Evolutionary conservation across 192 early-diverging fungal species (phyloP), one percentile per base, ranked within the genome.

Genomic region (Gonapodya sp.): DNA sequence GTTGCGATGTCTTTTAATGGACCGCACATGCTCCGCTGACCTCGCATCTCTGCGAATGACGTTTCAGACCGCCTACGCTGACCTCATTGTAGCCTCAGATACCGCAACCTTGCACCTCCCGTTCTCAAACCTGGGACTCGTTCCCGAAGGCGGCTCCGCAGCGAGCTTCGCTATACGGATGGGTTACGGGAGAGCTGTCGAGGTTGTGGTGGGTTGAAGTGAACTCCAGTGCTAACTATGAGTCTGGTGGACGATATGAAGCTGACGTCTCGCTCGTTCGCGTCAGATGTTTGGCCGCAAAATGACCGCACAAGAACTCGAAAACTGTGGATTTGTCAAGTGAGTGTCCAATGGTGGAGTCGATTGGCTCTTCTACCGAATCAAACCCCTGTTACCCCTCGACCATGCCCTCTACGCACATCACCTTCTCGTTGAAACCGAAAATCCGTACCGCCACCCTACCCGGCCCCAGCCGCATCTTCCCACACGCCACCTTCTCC

Each of bases 251-350:
- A 32, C 75, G 34, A 34, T 33, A 34, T 34, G 30, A 34, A 31
- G 30, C 34, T 2, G 30, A 33, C 2, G 18, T 34, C n/a, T n/a
- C n/a, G n/a, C n/a, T n/a, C n/a, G n/a, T n/a, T n/a, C n/a, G n/a
- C n/a, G n/a, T n/a, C n/a, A 77, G 75, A 77, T 77, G 75, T 77
- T 77, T 34, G 75, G 75, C 16, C 18, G 75, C 8, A 77, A 77
- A 34, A 8, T 31, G 8, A 77, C 75, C 8, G 75, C 75, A 33
- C 75, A 77, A 33, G 75, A 77, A 33, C 14, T 77, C 18, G 8
- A 32, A 34, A 33, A 16, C 8, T 77, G 75, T 2, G 75, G 75
- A 14, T 77, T 77, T 33, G 75, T 34, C 75, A 77, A 77, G 75
- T 77, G 34, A 34, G 75, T 77, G n/a, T 77, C 75, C 46, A 16